phyloP scores from a whole-genome alignment of 805 yeast species.

The Metschnikowia lachancei region DNA sequence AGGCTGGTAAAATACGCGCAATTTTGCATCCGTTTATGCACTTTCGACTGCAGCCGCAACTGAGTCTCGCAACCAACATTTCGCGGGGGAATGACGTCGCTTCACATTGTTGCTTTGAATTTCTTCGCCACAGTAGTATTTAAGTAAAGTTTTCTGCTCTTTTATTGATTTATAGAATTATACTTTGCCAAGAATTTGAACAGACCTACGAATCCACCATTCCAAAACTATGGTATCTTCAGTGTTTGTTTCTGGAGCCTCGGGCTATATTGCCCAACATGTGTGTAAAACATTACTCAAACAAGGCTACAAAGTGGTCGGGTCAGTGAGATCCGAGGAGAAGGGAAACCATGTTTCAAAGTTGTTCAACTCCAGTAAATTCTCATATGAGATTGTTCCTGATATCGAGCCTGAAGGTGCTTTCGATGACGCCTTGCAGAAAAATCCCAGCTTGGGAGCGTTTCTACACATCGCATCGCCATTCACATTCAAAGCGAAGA shows the following conservation, averaged over 20 bases:
- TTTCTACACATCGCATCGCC: constrained; percentile 66
- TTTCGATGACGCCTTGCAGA: constrained; percentile 44
- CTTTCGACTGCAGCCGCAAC: no score
- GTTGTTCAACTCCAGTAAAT: constrained; percentile 30
- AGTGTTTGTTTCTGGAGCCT: constrained; percentile 33
- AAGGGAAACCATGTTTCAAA: constrained; percentile 23
- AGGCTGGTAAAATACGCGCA: no score
- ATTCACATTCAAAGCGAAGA: constrained; percentile 42
- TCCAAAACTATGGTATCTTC: constrained; percentile 8
- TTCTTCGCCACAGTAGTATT: no score
- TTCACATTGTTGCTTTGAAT: no score
- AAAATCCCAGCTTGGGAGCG: constrained; percentile 48
- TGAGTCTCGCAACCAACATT: no score
- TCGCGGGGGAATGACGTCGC: no score
- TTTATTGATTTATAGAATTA: no score
- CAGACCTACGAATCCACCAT: not conserved
- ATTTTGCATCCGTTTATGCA: no score
- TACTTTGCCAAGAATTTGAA: no score
- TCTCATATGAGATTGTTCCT: constrained; percentile 45
- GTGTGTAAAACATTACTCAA: constrained; percentile 23
- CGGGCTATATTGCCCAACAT: constrained; percentile 34
- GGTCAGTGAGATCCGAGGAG: constrained; percentile 26
- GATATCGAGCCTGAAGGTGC: constrained; percentile 48
- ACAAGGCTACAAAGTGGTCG: constrained; percentile 26
- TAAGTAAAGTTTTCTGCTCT: no score